These are phyloP conservation scores for Ascochyta viciae-villosae DNA, from an alignment of 2,329 filamentous ascomycete species.

Conservation along the genomic window DNA sequence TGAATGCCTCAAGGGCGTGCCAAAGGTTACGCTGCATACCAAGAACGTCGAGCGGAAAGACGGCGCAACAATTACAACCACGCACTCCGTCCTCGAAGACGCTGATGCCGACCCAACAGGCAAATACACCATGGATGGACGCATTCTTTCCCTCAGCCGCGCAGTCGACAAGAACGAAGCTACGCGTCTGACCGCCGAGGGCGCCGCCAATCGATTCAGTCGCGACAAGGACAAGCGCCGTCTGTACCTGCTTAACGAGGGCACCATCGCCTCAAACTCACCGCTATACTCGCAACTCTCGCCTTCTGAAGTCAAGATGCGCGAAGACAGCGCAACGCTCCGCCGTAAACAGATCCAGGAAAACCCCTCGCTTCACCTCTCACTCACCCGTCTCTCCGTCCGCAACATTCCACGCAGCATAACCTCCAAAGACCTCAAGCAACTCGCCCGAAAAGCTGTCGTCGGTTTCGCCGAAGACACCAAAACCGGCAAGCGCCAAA, in stretches of 20 bases:
- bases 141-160: conserved; percentile 81
- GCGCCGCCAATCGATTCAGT: conserved; percentile 66
- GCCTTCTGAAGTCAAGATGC: conserved; percentile 82
- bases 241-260: conserved; percentile 87
- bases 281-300: conserved; percentile 78
- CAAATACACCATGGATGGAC: conserved; percentile 87
- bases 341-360: conserved; percentile 88
- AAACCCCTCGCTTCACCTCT: conserved; percentile 89
- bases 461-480: conserved; percentile 94
- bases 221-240: conserved; percentile 87
- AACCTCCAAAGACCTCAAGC: conserved; percentile 86
- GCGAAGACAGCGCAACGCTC: conserved; percentile 85
- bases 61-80: conserved; percentile 44
- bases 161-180: conserved; percentile 88
- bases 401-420: conserved; percentile 89
- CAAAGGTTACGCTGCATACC: conserved; percentile 54
- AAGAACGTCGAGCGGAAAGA: conserved; percentile 45
- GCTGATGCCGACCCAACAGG: conserved; percentile 82
- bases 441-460: conserved; percentile 87
- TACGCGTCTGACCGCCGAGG: conserved; percentile 73
- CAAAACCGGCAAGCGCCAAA: conserved; percentile 75
- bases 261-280: conserved; percentile 78
- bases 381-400: conserved; percentile 86
- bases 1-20: conserved; percentile 77
- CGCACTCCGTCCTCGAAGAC: conserved; percentile 84